phyloP scores from a whole-genome alignment of 805 yeast genomes.

The Metschnikowia amazonensis region DNA sequence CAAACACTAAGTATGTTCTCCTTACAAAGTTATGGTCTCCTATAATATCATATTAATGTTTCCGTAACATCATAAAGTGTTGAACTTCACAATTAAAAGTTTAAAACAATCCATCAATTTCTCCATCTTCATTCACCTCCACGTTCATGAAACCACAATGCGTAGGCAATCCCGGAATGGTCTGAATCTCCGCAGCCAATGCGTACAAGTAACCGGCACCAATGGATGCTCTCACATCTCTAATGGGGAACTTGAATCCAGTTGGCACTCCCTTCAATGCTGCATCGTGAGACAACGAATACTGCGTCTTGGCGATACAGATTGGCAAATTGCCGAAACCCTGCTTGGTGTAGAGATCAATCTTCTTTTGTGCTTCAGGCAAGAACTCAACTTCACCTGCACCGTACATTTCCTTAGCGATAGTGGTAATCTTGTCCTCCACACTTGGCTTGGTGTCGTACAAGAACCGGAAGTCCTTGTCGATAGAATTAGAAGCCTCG shows the following conservation, averaged over 20 bases:
- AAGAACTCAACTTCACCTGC: slow-evolving; percentile 68
- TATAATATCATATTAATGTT: neutral
- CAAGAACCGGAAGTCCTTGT: slow-evolving; percentile 47
- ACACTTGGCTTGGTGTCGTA: slow-evolving; percentile 53
- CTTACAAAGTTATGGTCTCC: no score
- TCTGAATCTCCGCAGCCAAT: slow-evolving; percentile 80
- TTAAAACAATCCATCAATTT: slow-evolving; percentile 74
- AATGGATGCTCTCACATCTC: slow-evolving; percentile 72
- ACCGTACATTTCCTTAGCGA: slow-evolving; percentile 76
- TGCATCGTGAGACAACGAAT: slow-evolving; percentile 80
- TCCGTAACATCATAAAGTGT: slow-evolving; percentile 22
- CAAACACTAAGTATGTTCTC: no score
- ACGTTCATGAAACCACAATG: slow-evolving; percentile 85
- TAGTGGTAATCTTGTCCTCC: slow-evolving; percentile 62
- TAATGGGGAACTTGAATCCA: slow-evolving; percentile 73
- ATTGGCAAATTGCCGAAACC: slow-evolving; percentile 77
- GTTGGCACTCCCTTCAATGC: slow-evolving; percentile 79
- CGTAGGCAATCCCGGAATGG: slow-evolving; percentile 83
- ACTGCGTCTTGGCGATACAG: slow-evolving; percentile 84
- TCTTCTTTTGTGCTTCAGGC: slow-evolving; percentile 65
- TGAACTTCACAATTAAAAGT: slow-evolving; percentile 17
- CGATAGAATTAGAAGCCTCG: slow-evolving; percentile 50
- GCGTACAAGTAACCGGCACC: slow-evolving; percentile 88
- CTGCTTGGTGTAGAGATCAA: slow-evolving; percentile 63
- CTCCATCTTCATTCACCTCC: slow-evolving; percentile 75